A percentile compares a stretch with the other conserved stretches of the same genome.
Conservation (phyloP, 2,329 filamentous ascomycete genomes). For the Neofusicoccum laricinum region DNA sequence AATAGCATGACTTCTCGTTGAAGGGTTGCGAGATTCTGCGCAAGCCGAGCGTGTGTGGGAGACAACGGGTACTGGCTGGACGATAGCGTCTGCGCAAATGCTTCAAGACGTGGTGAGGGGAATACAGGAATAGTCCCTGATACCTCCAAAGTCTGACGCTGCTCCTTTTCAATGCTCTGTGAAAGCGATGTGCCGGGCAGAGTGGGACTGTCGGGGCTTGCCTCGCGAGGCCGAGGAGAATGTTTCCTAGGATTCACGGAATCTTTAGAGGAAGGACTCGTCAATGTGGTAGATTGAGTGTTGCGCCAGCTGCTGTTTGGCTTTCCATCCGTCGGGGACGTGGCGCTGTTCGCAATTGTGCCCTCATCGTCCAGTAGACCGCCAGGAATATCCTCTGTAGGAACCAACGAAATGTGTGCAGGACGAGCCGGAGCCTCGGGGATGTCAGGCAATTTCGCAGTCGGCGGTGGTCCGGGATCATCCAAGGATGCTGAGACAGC, state of each 20-base stretch:
- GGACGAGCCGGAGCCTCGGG: slow-evolving; percentile 26
- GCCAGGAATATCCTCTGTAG: slow-evolving; percentile 32
- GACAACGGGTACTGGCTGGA: slow-evolving; percentile 22
- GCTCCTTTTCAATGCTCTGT: slow-evolving; percentile 20
- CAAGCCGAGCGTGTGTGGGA: slow-evolving; percentile 31
- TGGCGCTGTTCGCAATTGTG: slow-evolving; percentile 27
- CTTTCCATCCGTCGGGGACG: slow-evolving; percentile 13
- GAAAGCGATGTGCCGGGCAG: slow-evolving; percentile 47
- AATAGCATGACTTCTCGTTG: slow-evolving; percentile 73
- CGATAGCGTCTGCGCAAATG: slow-evolving; percentile 28
- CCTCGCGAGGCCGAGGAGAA: slow-evolving; percentile 35
- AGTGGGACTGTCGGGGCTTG: slow-evolving; percentile 58
- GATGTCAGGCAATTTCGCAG: slow-evolving; percentile 43
- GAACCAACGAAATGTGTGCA: slow-evolving; percentile 23
- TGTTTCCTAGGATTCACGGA: background rate
- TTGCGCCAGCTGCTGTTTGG: slow-evolving; percentile 51
- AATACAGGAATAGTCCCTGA: background rate
- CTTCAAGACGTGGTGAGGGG: slow-evolving; percentile 33
- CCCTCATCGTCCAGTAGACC: slow-evolving; percentile 34
- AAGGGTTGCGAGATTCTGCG: slow-evolving; percentile 47
- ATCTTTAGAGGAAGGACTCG: slow-evolving; percentile 5
- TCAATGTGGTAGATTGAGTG: slow-evolving; percentile 50
- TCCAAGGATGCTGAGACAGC: slow-evolving; percentile 40
- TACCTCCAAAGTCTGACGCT: background rate
- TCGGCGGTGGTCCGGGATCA: slow-evolving; percentile 48